These are phyloP conservation scores for Vitis amurensis DNA, from an alignment of 164 flowering plant genomes.

Conservation along the genomic window DNA sequence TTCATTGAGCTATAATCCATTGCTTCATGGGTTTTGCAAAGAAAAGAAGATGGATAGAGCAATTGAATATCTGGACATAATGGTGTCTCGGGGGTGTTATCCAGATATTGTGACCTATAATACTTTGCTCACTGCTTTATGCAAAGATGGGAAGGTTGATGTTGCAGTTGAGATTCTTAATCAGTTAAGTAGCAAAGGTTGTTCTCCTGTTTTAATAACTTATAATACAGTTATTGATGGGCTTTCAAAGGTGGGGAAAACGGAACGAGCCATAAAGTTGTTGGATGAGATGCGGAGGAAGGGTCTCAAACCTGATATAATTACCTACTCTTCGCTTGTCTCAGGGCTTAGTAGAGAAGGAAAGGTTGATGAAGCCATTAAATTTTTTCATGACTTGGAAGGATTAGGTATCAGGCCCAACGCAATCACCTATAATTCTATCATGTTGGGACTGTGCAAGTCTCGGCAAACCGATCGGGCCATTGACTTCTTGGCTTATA, in stretches of 20 bases:
- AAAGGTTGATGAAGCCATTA: constrained; percentile 72
- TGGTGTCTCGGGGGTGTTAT: constrained; percentile 82
- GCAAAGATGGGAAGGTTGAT: constrained; percentile 87
- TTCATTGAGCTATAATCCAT: constrained; percentile 80
- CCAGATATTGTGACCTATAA: constrained; percentile 94
- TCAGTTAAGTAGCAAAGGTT: constrained; percentile 66
- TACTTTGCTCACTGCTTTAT: constrained; percentile 80
- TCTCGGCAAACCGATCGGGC: constrained; percentile 69
- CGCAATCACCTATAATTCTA: constrained; percentile 70
- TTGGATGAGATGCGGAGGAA: constrained; percentile 66
- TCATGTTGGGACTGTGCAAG: constrained; percentile 87
- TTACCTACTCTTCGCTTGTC: constrained; percentile 75
- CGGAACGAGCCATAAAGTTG: constrained; percentile 58
- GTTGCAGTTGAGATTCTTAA: constrained; percentile 72
- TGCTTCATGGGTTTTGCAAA: constrained; percentile 86
- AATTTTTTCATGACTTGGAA: constrained; percentile 66
- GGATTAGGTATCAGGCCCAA: constrained; percentile 59
- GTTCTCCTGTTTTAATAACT: constrained; percentile 82
- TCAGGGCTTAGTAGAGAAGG: constrained; percentile 85
- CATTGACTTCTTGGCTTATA: constrained; percentile 67
- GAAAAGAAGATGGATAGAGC: constrained; percentile 92
- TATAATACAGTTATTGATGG: constrained; percentile 93
- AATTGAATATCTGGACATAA: constrained; percentile 68
- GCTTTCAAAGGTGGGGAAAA: constrained; percentile 67
- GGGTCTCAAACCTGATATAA: constrained; percentile 75